Evolutionary conservation across 2,329 filamentous ascomycete species (phyloP).

Genomic region (Knoxdaviesia capensis): DNA sequence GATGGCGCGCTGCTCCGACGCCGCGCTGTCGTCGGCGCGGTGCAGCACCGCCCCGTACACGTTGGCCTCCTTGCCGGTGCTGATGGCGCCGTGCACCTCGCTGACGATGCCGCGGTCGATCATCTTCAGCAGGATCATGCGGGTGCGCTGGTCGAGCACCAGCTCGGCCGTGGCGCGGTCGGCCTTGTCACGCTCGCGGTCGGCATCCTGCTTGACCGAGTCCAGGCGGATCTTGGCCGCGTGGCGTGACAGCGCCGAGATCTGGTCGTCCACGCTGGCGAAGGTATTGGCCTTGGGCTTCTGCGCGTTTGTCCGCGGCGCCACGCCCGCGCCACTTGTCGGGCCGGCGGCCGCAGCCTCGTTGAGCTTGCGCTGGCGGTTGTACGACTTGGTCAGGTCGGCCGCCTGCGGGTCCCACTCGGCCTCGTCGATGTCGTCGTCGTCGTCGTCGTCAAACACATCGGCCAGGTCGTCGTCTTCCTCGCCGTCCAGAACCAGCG

Average conservation of each 20-base stretch:
- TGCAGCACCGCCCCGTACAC: constrained; percentile 75
- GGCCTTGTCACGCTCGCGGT: constrained; percentile 60
- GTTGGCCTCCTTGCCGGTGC: constrained; percentile 94
- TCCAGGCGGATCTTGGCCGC: constrained; percentile 72
- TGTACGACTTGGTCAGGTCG: constrained; percentile 74
- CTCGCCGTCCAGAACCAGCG: no score
- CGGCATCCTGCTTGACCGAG: constrained; percentile 27
- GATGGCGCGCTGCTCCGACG: constrained; percentile 60
- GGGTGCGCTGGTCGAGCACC: constrained; percentile 80
- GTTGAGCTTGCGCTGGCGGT: constrained; percentile 56
- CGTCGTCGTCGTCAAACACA: constrained; percentile 37
- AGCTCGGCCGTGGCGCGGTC: constrained; percentile 90
- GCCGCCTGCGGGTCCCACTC: constrained; percentile 34
- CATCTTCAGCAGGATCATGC: constrained; percentile 90
- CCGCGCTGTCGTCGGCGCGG: constrained; percentile 27
- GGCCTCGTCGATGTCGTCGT: constrained; percentile 39
- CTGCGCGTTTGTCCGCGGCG: constrained; percentile 58
- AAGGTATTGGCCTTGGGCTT: constrained; percentile 63
- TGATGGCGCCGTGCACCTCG: constrained; percentile 86
- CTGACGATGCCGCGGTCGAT: constrained; percentile 80
- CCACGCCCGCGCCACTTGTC: constrained; percentile 13
- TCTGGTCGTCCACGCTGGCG: constrained; percentile 69
- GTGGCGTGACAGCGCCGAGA: constrained; percentile 66
- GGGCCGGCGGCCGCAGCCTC: constrained; percentile 10
- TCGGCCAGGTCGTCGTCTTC: constrained; percentile 20